These are phyloP conservation scores for Cryoendolithus antarcticus DNA, from an alignment of 2,329 filamentous ascomycete genomes.

Conservation along the genomic window DNA sequence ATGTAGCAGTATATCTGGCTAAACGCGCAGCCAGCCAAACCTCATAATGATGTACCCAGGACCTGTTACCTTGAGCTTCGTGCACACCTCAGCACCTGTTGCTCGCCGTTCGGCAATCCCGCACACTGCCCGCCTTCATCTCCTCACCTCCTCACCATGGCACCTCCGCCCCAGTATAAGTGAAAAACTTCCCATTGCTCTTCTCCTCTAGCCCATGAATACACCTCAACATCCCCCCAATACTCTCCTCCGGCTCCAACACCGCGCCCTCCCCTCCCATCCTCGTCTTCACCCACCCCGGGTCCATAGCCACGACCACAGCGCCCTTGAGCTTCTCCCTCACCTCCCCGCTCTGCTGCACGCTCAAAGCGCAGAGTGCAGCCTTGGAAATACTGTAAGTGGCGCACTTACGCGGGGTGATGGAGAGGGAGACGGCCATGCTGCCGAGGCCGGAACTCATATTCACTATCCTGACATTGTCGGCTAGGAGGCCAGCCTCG, in stretches of 20 bases:
- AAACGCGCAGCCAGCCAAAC: no score
- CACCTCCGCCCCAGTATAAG: slow-evolving; percentile 24
- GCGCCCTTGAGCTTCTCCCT: slow-evolving; percentile 20
- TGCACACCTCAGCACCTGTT: no score
- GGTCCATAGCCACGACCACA: slow-evolving; percentile 31
- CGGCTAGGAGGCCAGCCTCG: slow-evolving; percentile 15
- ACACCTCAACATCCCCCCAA: slow-evolving; percentile 27
- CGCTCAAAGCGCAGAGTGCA: slow-evolving; percentile 32
- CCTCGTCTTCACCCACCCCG: slow-evolving; percentile 32
- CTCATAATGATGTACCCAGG: no score
- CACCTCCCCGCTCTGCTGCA: slow-evolving; percentile 30
- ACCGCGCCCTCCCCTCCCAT: slow-evolving; percentile 31
- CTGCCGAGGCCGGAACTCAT: slow-evolving; percentile 24
- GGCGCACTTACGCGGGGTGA: slow-evolving; percentile 22
- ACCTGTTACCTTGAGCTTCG: no score
- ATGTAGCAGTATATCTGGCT: no score
- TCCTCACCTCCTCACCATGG: slow-evolving; percentile 18
- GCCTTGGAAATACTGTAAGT: slow-evolving; percentile 33
- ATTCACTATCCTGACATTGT: slow-evolving; percentile 24
- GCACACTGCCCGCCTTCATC: background rate
- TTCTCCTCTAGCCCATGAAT: slow-evolving; percentile 20
- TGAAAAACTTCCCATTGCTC: slow-evolving; percentile 26
- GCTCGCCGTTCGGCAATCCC: no score
- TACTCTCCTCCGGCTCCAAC: slow-evolving; percentile 26
- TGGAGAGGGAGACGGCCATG: slow-evolving; percentile 19